Evolutionary conservation across 768 basidiomycete species (phyloP).

Genomic region (Chalciporus chontae): DNA sequence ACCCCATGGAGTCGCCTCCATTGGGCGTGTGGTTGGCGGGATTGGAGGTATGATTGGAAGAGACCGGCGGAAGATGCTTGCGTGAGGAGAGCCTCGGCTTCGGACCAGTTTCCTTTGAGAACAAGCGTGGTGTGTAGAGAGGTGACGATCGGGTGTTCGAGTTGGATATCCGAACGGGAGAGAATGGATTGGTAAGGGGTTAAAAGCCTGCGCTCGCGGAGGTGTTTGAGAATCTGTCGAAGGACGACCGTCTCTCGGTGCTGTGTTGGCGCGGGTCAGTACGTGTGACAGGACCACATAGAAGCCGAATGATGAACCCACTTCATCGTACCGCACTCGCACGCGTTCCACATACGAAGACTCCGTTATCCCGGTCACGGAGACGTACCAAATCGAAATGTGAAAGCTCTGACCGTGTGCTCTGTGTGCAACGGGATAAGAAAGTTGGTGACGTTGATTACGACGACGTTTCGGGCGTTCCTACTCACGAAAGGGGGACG

Average conservation of each 20-base stretch:
- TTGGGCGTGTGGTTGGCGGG: slow-evolving; percentile 52
- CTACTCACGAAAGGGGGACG: slow-evolving; percentile 65
- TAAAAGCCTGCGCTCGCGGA: slow-evolving; percentile 71
- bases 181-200: slow-evolving; percentile 61
- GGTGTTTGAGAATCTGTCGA: slow-evolving; percentile 69
- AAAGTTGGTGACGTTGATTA: background rate
- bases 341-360: slow-evolving; percentile 54
- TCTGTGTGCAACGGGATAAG: slow-evolving; percentile 43
- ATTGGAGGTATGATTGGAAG: slow-evolving; percentile 56
- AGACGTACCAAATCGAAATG: slow-evolving; percentile 75
- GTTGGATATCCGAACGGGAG: slow-evolving; percentile 47
- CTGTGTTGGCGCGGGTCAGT: background rate
- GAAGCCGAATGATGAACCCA: background rate
- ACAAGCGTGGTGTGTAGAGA: slow-evolving; percentile 62
- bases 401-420: slow-evolving; percentile 73
- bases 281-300: background rate
- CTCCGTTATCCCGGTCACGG: slow-evolving; percentile 58
- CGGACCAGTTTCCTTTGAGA: slow-evolving; percentile 59
- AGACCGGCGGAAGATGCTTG: slow-evolving; percentile 51
- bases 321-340: slow-evolving; percentile 52
- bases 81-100: slow-evolving; percentile 51
- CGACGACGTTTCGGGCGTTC: background rate
- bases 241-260: slow-evolving; percentile 63
- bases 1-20: slow-evolving; percentile 61
- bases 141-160: slow-evolving; percentile 72